Evolutionary conservation across 495 filamentous ascomycete genomes (phyloP).

Genomic region (Choiromyces venosus): DNA sequence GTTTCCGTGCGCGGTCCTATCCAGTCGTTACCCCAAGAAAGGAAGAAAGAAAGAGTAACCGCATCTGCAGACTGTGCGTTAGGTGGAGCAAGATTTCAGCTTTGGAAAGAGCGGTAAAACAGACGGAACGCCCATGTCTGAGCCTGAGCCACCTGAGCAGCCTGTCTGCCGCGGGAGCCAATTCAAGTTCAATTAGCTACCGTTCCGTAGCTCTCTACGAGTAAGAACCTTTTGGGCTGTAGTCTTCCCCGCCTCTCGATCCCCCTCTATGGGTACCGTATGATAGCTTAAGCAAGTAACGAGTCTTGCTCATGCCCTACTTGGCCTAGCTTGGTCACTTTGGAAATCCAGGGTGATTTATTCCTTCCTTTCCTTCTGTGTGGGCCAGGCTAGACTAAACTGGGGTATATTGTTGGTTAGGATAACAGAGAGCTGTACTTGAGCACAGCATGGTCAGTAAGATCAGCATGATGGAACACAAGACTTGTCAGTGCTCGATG

Average conservation of each 20-base stretch:
- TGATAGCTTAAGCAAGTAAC: not conserved
- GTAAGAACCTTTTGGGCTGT: not conserved
- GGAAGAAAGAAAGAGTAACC: not conserved
- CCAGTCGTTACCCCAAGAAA: not conserved
- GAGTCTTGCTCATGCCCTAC: not conserved
- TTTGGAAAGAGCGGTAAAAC: conserved; percentile 15
- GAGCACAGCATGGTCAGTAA: not conserved
- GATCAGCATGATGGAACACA: not conserved
- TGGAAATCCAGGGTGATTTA: not conserved
- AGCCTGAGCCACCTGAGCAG: conserved; percentile 4
- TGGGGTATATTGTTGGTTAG: not conserved
- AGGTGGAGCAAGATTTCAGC: not conserved
- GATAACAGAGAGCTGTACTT: not conserved
- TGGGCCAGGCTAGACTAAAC: not conserved
- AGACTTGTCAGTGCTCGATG: not conserved
- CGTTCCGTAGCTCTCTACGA: not conserved
- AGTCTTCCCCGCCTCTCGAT: not conserved
- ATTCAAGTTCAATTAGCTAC: not conserved
- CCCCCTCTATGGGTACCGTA: not conserved
- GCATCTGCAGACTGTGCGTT: conserved; percentile 16
- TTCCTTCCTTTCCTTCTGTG: not conserved
- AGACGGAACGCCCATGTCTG: conserved; percentile 9
- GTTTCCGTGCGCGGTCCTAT: conserved; percentile 9
- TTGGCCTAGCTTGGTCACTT: not conserved
- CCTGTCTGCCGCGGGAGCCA: not conserved